Conservation (phyloP, 2,329 filamentous ascomycete species). For the Meredithiella fracta region DNA sequence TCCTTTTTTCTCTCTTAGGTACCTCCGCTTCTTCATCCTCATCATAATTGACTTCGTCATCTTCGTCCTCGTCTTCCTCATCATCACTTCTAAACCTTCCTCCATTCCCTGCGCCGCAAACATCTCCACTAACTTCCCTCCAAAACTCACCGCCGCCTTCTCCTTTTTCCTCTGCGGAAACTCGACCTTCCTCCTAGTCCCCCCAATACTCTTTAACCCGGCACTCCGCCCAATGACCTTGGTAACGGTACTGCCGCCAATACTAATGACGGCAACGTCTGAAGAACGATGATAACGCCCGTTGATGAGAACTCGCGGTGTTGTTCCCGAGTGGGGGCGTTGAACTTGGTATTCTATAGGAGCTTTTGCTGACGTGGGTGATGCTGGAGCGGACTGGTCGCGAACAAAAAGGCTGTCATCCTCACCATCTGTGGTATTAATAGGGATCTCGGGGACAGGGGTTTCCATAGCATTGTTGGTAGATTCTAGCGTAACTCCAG, state of each 20-base stretch:
- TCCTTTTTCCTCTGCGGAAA: background rate
- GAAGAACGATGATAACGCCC: conserved; percentile 33
- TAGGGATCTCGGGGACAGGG: background rate
- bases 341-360: background rate
- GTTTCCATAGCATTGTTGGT: background rate
- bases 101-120: conserved; percentile 23
- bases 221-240: conserved; percentile 45
- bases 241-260: conserved; percentile 51
- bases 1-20: no score
- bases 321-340: background rate
- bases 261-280: conserved; percentile 58
- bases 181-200: background rate
- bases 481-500: background rate
- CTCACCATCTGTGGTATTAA: no score
- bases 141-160: conserved; percentile 24
- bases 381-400: background rate
- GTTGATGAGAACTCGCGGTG: background rate
- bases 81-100: conserved; percentile 14
- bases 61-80: conserved; percentile 20
- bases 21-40: conserved; percentile 27
- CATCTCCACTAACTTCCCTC: conserved; percentile 28
- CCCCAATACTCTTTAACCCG: conserved; percentile 17
- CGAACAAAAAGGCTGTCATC: conserved; percentile 6
- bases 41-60: conserved; percentile 14
- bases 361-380: background rate